Evolutionary conservation across 192 early-diverging fungal species (phyloP).

Genomic region (Linnemannia hyalina): DNA sequence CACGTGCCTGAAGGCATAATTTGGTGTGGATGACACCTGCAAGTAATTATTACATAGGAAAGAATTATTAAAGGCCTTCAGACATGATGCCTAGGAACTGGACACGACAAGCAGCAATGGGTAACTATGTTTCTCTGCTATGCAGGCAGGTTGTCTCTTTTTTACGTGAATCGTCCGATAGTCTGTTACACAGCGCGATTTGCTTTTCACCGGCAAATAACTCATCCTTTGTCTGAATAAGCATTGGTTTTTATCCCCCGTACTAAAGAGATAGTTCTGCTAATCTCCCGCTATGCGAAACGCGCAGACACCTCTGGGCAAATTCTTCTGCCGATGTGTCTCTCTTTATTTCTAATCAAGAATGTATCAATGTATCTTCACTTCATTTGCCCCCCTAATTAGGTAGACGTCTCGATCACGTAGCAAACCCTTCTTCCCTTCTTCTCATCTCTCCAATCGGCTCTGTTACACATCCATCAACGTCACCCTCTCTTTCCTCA

Average conservation of each 20-base stretch:
- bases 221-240: neutral
- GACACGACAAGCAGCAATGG: neutral
- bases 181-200: neutral
- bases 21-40: no score
- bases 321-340: neutral
- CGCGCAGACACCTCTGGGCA: neutral
- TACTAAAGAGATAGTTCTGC: no score
- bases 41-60: no score
- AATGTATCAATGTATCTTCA: no score
- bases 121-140: neutral
- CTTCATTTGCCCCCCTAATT: conserved; percentile 1
- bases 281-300: no score
- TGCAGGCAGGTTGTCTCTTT: neutral
- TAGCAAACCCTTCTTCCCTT: neutral
- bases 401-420: conserved; percentile 42
- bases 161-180: neutral
- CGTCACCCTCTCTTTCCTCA: neutral
- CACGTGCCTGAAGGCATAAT: no score
- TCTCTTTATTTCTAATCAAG: neutral
- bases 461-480: neutral
- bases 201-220: neutral
- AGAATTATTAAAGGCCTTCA: no score
- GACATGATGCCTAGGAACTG: no score
- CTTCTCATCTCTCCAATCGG: neutral
- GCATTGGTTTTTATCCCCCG: no score